phyloP scores from a whole-genome alignment of 495 filamentous ascomycete species.

The Neurospora tetraspora region DNA sequence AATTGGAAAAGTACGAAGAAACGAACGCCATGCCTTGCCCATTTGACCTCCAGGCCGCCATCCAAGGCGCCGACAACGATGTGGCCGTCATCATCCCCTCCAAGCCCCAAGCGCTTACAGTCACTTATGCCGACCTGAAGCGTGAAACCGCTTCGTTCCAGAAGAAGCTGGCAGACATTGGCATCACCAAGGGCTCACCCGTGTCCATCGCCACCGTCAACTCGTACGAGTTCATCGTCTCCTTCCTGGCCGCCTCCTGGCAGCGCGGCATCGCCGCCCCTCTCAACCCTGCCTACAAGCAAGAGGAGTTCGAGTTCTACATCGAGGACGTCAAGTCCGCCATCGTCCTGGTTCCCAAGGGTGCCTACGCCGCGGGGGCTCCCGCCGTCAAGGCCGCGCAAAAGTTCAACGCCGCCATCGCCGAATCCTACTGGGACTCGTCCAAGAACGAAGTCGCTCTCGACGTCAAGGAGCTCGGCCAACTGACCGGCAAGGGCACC shows the following conservation, averaged over 20 bases:
- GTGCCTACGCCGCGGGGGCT: conserved; percentile 49
- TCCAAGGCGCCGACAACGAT: conserved; percentile 27
- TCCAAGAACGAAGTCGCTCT: conserved; percentile 50
- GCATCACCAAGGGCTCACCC: conserved; percentile 50
- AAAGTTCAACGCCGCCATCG: conserved; percentile 67
- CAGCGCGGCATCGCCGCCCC: conserved; percentile 74
- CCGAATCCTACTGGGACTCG: conserved; percentile 69
- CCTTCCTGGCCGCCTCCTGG: conserved; percentile 67
- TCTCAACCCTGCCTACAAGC: conserved; percentile 74
- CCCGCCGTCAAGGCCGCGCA: conserved; percentile 63
- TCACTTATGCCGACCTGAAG: conserved; percentile 54
- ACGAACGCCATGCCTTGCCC: neutral
- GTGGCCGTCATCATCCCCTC: conserved; percentile 60
- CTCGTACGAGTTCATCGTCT: conserved; percentile 72
- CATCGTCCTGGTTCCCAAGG: conserved; percentile 60
- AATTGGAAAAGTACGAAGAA: neutral
- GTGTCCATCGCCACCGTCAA: conserved; percentile 72
- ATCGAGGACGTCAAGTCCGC: conserved; percentile 73
- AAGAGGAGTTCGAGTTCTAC: conserved; percentile 83
- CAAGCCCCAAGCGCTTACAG: conserved; percentile 42
- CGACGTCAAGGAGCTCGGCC: conserved; percentile 63
- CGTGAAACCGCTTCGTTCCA: conserved; percentile 56
- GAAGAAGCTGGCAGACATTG: conserved; percentile 58
- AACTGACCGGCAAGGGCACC: conserved; percentile 43
- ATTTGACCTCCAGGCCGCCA: conserved; percentile 29